These are phyloP conservation scores for Termitomyces sp. DNA, from an alignment of 768 basidiomycete species.

Conservation along the genomic window DNA sequence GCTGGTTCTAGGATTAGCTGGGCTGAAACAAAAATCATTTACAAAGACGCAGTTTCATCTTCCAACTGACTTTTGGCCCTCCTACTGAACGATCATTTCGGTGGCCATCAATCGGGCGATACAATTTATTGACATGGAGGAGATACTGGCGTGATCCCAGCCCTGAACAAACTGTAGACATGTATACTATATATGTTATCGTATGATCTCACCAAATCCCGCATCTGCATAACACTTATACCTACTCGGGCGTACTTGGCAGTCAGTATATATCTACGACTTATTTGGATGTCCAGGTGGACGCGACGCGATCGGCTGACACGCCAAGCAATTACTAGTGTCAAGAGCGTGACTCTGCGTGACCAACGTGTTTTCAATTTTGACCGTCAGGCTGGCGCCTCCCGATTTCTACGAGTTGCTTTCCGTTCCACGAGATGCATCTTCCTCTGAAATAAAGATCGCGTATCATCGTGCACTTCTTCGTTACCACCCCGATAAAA, in stretches of 20 bases:
- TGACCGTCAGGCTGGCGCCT: slow-evolving; percentile 2
- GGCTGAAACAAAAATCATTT: slow-evolving; percentile 6
- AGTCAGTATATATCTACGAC: not conserved
- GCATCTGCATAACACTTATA: not conserved
- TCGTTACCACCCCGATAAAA: slow-evolving; percentile 53
- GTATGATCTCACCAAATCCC: no score
- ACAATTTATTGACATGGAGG: no score
- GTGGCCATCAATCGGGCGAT: no score
- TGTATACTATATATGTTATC: no score
- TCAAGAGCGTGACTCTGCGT: not conserved
- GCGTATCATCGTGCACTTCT: slow-evolving; percentile 68
- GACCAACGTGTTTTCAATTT: slow-evolving; percentile 2
- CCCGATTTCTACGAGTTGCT: slow-evolving; percentile 61
- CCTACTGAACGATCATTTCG: not conserved
- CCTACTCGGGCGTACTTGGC: not conserved
- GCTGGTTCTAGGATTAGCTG: slow-evolving; percentile 21
- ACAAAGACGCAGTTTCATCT: not conserved
- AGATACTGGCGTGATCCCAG: no score
- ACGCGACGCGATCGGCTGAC: not conserved
- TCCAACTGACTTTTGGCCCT: not conserved
- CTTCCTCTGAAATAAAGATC: slow-evolving; percentile 52
- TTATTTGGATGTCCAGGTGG: not conserved
- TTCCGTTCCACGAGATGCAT: slow-evolving; percentile 42
- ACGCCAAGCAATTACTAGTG: not conserved
- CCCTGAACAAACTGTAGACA: no score